Evolutionary conservation across 805 yeast species (phyloP).

Genomic region (Brettanomyces sp.): DNA sequence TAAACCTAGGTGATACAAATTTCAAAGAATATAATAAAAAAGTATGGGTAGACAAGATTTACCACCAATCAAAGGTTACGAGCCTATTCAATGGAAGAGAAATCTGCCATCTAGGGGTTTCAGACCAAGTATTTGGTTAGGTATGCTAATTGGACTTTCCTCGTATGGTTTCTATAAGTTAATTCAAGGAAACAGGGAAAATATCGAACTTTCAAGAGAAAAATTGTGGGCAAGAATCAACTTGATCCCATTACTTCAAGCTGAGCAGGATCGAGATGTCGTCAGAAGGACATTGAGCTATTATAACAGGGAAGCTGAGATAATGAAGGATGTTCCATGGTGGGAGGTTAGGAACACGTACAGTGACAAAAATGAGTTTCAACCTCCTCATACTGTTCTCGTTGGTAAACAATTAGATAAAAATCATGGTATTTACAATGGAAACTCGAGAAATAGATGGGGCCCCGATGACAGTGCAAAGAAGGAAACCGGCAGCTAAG

Average conservation of each 20-base stretch:
- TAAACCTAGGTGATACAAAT: too few relatives aligned
- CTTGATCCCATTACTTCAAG: slow-evolving; percentile 63
- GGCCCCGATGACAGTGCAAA: slow-evolving; percentile 2
- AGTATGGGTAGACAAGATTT: slow-evolving; percentile 49
- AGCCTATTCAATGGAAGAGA: slow-evolving; percentile 82
- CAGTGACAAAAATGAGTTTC: slow-evolving; percentile 25
- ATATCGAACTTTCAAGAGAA: slow-evolving; percentile 67
- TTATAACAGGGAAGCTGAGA: slow-evolving; percentile 58
- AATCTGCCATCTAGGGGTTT: slow-evolving; percentile 80
- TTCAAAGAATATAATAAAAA: background rate
- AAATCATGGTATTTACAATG: slow-evolving; percentile 19
- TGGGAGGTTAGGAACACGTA: slow-evolving; percentile 44
- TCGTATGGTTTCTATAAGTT: slow-evolving; percentile 65
- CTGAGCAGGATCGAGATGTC: slow-evolving; percentile 73
- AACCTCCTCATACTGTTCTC: slow-evolving; percentile 28
- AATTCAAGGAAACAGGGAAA: slow-evolving; percentile 62
- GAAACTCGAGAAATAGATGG: slow-evolving; percentile 24
- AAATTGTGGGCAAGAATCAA: slow-evolving; percentile 69
- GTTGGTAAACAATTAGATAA: slow-evolving; percentile 27
- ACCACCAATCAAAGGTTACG: slow-evolving; percentile 83
- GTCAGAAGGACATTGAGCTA: slow-evolving; percentile 64
- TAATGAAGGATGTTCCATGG: slow-evolving; percentile 54
- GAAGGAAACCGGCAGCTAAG: background rate
- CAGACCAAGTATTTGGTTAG: slow-evolving; percentile 64
- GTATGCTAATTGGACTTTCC: slow-evolving; percentile 53